Evolutionary conservation across 495 filamentous ascomycete species (phyloP).

Genomic region (Penicillium arizonense): DNA sequence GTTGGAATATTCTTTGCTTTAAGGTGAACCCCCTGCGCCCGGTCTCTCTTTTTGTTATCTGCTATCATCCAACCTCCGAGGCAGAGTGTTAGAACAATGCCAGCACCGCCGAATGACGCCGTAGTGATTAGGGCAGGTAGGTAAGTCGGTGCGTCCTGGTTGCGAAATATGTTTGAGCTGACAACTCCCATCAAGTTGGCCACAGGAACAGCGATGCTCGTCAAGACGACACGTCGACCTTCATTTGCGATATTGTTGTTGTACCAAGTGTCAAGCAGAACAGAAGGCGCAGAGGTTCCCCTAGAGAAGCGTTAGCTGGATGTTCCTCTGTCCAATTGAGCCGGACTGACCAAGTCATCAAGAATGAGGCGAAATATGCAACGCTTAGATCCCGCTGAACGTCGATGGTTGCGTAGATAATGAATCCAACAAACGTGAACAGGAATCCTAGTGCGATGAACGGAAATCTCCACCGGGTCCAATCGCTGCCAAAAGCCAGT

Average conservation of each 20-base stretch:
- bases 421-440: slow-evolving; percentile 68
- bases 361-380: slow-evolving; percentile 73
- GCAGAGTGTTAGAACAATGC: slow-evolving; percentile 52
- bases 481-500: slow-evolving; percentile 63
- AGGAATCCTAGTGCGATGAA: slow-evolving; percentile 68
- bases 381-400: slow-evolving; percentile 54
- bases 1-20: slow-evolving; percentile 65
- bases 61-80: slow-evolving; percentile 66
- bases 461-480: slow-evolving; percentile 60
- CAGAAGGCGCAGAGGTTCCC: slow-evolving; percentile 51
- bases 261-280: slow-evolving; percentile 58
- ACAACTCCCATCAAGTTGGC: slow-evolving; percentile 78
- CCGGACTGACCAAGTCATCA: slow-evolving; percentile 63
- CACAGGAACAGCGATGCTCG: slow-evolving; percentile 66
- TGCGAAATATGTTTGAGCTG: slow-evolving; percentile 65
- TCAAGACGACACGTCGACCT: slow-evolving; percentile 62
- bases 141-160: slow-evolving; percentile 67
- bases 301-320: neutral
- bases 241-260: slow-evolving; percentile 79
- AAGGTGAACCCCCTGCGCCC: slow-evolving; percentile 55
- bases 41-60: slow-evolving; percentile 66
- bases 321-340: neutral
- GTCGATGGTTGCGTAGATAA: slow-evolving; percentile 64
- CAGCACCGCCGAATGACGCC: slow-evolving; percentile 64
- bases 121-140: slow-evolving; percentile 70